Percentiles rank a stretch among this genome's conserved stretches.
Conservation (phyloP, 148 eudicot species). For the Selenicereus undatus region DNA sequence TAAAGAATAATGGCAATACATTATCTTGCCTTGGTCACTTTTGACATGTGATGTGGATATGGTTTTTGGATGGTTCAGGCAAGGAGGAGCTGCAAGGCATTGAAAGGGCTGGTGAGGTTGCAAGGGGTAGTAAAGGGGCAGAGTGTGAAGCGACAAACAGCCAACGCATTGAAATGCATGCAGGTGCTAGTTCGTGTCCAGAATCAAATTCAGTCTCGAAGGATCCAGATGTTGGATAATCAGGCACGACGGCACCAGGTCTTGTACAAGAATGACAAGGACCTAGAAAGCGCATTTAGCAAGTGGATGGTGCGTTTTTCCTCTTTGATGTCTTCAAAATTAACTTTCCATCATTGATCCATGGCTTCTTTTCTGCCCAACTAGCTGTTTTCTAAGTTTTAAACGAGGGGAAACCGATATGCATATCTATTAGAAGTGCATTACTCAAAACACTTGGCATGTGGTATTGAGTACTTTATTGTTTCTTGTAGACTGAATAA, state of each 20-base stretch:
- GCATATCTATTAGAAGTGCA: background rate
- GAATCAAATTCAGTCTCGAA: slow-evolving; percentile 76
- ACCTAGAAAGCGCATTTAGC: slow-evolving; percentile 48
- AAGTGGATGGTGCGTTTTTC: slow-evolving; percentile 52
- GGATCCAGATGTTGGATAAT: slow-evolving; percentile 87
- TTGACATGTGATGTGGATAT: background rate
- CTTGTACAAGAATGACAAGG: slow-evolving; percentile 47
- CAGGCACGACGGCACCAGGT: slow-evolving; percentile 62
- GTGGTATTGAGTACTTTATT: too few relatives aligned
- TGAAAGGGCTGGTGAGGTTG: slow-evolving; percentile 88
- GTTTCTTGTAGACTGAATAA: background rate
- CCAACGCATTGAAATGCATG: slow-evolving; percentile 84
- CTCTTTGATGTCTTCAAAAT: background rate
- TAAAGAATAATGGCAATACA: too few relatives aligned
- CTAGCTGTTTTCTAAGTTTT: background rate
- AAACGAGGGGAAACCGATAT: background rate
- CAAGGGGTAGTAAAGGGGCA: slow-evolving; percentile 88
- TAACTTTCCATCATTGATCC: background rate
- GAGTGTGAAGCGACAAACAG: slow-evolving; percentile 80
- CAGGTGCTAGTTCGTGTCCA: slow-evolving; percentile 91
- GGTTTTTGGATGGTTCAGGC: slow-evolving; percentile 44
- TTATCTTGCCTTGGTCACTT: background rate
- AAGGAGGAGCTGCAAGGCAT: slow-evolving; percentile 70
- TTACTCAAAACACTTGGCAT: too few relatives aligned
- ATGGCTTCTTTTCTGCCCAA: background rate